Evolutionary conservation across 257 asterid species (phyloP).

Genomic region (Przewalskia tangutica): DNA sequence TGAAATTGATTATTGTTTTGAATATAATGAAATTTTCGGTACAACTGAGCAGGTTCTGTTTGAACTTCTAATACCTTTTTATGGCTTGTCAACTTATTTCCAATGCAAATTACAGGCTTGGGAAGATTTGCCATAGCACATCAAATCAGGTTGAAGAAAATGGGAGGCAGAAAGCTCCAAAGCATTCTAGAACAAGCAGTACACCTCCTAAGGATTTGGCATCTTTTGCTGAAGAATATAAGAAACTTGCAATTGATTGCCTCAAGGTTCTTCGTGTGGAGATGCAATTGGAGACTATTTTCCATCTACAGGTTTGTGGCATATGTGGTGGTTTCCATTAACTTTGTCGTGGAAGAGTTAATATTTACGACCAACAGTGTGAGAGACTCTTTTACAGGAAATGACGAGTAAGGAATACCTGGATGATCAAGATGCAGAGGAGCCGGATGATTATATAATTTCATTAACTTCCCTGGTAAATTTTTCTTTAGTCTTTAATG

Average conservation of each 20-base stretch:
- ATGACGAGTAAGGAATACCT: slow-evolving; percentile 79
- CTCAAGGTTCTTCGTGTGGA: slow-evolving; percentile 92
- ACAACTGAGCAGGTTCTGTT: background rate
- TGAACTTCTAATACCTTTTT: background rate
- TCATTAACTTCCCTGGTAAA: slow-evolving; percentile 87
- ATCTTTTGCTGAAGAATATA: slow-evolving; percentile 88
- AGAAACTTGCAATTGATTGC: slow-evolving; percentile 92
- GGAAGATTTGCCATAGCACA: slow-evolving; percentile 49
- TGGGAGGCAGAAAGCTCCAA: slow-evolving; percentile 30
- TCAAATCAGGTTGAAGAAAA: slow-evolving; percentile 56
- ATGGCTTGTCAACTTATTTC: background rate
- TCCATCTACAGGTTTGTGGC: slow-evolving; percentile 79
- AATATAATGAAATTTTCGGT: background rate
- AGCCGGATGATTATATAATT: slow-evolving; percentile 94
- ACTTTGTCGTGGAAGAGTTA: slow-evolving; percentile 2
- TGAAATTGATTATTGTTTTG: background rate
- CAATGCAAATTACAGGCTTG: slow-evolving; percentile 42
- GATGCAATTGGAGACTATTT: slow-evolving; percentile 94
- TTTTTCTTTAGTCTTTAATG: background rate
- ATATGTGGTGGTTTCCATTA: background rate
- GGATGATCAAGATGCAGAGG: slow-evolving; percentile 99
- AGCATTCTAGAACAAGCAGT: slow-evolving; percentile 59
- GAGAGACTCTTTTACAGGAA: slow-evolving; percentile 41
- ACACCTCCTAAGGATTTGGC: slow-evolving; percentile 58
- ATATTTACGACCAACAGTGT: slow-evolving; percentile 9